phyloP scores from a whole-genome alignment of 2,329 filamentous ascomycete species.

The Penicillium sp. region DNA sequence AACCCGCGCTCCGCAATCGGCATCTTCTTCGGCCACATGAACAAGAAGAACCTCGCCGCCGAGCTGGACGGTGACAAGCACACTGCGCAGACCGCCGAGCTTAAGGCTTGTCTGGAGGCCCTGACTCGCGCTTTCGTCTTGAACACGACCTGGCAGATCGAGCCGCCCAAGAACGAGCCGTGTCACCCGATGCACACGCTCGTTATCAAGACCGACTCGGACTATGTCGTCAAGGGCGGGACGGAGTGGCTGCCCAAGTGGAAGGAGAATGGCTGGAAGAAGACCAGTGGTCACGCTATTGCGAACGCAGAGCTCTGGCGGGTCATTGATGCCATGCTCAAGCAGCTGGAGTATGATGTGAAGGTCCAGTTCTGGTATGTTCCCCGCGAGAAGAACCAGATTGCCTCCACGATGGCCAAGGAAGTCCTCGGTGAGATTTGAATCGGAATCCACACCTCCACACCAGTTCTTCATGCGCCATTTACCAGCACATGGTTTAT shows the following conservation, averaged over 20 bases:
- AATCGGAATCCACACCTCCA: neutral
- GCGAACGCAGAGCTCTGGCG: conserved; percentile 33
- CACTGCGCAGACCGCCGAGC: conserved; percentile 29
- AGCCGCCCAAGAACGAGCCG: conserved; percentile 1
- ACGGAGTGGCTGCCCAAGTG: conserved; percentile 41
- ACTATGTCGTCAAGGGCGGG: conserved; percentile 42
- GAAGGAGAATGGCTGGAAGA: conserved; percentile 39
- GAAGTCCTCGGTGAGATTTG: neutral
- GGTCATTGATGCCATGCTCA: conserved; percentile 26
- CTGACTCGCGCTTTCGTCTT: conserved; percentile 12
- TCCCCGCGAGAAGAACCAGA: conserved; percentile 1
- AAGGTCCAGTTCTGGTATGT: conserved; percentile 20
- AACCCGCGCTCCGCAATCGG: conserved; percentile 16
- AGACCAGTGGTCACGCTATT: conserved; percentile 31
- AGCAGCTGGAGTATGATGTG: conserved; percentile 26
- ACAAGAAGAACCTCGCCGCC: conserved; percentile 14
- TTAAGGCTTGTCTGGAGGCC: conserved; percentile 27
- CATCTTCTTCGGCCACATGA: conserved; percentile 23
- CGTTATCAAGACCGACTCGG: conserved; percentile 43
- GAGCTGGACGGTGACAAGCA: conserved; percentile 18
- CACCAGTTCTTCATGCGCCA: too few species aligned
- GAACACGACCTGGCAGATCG: conserved; percentile 6
- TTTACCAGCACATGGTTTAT: neutral
- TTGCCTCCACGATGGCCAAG: conserved; percentile 7
- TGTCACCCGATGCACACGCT: conserved; percentile 21